Evolutionary conservation across 306 rosid genomes (phyloP).

Genomic region (Abrus precatorius): DNA sequence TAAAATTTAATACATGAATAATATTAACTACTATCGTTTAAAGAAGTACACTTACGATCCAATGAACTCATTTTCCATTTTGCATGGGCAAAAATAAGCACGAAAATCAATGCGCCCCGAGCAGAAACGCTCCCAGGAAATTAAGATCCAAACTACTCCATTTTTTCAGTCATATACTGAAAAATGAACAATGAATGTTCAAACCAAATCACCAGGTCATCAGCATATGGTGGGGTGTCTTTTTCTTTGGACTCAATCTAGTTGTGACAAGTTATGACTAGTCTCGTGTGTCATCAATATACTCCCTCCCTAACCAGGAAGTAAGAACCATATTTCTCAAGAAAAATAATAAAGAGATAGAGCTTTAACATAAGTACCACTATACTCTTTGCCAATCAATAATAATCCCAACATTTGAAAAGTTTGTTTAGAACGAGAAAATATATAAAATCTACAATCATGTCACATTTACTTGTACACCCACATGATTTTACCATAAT

Average conservation of each 20-base stretch:
- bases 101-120: slow-evolving; percentile 52
- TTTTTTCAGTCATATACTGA: too few species aligned
- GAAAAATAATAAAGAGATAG: too few species aligned
- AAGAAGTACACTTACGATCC: slow-evolving; percentile 31
- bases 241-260: slow-evolving; percentile 49
- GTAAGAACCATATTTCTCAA: slow-evolving; percentile 11
- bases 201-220: slow-evolving; percentile 72
- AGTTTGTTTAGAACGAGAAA: too few species aligned
- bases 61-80: slow-evolving; percentile 72
- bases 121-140: slow-evolving; percentile 47
- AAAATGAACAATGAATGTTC: slow-evolving; percentile 65
- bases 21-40: too few species aligned
- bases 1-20: too few species aligned
- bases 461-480: too few species aligned
- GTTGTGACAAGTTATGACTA: not conserved
- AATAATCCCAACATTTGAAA: too few species aligned
- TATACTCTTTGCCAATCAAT: too few species aligned
- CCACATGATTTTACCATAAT: not conserved
- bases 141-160: slow-evolving; percentile 35
- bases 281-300: slow-evolving; percentile 83
- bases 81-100: slow-evolving; percentile 72
- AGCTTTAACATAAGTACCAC: too few species aligned
- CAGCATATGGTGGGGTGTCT: slow-evolving; percentile 65
- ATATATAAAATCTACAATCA: too few species aligned
- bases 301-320: slow-evolving; percentile 50